Base-by-base conservation (phyloP, 192 early-diverging fungal genomes). In the Gonapodya sp. region DNA sequence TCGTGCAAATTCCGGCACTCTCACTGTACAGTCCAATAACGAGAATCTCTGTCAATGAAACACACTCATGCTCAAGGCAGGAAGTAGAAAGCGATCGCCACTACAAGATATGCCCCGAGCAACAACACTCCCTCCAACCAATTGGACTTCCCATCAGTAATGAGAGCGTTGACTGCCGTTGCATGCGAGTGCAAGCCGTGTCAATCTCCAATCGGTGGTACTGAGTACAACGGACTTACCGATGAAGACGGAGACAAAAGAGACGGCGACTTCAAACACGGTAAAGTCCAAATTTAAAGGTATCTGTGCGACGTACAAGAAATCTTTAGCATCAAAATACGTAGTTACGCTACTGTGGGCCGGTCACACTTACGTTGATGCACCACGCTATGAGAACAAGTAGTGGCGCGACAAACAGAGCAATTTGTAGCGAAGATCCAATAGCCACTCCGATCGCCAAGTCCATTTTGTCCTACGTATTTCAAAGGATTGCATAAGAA, bases 111-210 rank as follows among this genome's bases (percentile, higher is more conserved):
- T 0, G 93, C 88, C 1, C 88, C 90, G 36, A 98, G 84, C 34
- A 97, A 85, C 85, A 96, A 89, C 36, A 89, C 88, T 1, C 97
- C 97, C 84, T 96, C 95, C 18, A 98, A 87, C 95, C 95, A 98
- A 85, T 97, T 96, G 1, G 92, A 93, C 73, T 92, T 84, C 16
- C 97, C 97, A 83, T 97, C 96, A 79, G 85, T 81, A 33, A 92
- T 88, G 34, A 89, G 79, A 1, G 79, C 73, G 81, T 85, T 90
- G 36, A 87, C 83, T 64, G 87, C 82, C 73, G 84, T n/a, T 36
- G n/a, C n/a, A n/a, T n/a, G n/a, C n/a, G n/a, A n/a, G n/a, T n/a
- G n/a, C n/a, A n/a, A n/a, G n/a, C n/a, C n/a, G n/a, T n/a, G n/a
- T n/a, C n/a, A n/a, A n/a, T n/a, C n/a, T n/a, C n/a, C n/a, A 64